Conservation (phyloP, 129 eudicot genomes). For the Chrysanthemum seticuspe region DNA sequence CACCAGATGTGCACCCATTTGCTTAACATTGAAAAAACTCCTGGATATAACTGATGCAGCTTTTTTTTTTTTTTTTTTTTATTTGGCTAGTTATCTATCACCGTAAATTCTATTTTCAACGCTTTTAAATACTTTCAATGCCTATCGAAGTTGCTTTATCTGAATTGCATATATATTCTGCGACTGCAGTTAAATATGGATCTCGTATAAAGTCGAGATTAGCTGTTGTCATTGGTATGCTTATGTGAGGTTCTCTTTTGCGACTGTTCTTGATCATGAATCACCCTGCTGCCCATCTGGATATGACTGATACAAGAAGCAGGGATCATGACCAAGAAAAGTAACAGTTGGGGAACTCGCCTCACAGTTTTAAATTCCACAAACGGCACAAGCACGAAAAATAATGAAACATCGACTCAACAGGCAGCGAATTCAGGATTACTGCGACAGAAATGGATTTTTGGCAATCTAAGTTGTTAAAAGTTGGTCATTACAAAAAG, state of each 20-base stretch:
- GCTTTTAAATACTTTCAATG: too few species aligned
- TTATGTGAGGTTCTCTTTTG: neutral
- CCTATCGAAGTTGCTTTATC: slow-evolving; percentile 5
- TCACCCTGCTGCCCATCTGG: neutral
- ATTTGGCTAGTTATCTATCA: too few species aligned
- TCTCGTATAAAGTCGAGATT: neutral
- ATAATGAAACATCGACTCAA: neutral
- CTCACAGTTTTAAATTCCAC: neutral
- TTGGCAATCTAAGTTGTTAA: neutral
- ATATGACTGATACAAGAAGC: neutral
- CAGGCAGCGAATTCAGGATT: slow-evolving; percentile 1
- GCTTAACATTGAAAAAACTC: neutral
- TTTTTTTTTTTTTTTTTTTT: too few species aligned
- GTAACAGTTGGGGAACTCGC: slow-evolving; percentile 6
- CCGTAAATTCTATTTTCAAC: too few species aligned
- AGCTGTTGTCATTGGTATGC: neutral
- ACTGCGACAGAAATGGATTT: neutral
- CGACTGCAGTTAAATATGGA: neutral
- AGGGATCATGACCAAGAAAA: neutral
- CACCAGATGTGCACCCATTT: slow-evolving; percentile 1
- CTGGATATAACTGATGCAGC: too few species aligned
- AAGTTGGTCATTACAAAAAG: neutral
- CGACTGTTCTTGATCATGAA: slow-evolving; percentile 4
- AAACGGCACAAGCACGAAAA: neutral
- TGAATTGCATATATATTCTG: slow-evolving; percentile 11